Base-by-base conservation (phyloP, 2,329 filamentous ascomycete species). In the Leptographium radiaticola region DNA sequence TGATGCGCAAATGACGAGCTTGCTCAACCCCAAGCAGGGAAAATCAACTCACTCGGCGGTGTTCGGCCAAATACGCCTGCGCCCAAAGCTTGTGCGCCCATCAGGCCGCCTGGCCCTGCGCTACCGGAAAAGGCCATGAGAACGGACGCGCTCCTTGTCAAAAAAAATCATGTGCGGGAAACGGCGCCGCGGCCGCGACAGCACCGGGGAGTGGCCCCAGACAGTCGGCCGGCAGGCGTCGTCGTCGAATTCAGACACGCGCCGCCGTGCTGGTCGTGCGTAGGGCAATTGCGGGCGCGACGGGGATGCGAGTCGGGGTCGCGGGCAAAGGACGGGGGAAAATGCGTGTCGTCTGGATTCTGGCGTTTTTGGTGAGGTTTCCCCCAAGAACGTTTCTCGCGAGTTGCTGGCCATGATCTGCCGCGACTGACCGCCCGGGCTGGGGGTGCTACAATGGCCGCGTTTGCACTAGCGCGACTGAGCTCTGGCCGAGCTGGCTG, bases 91-190 rank as follows among this genome's bases (percentile, higher is more conserved):
- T 16, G 45, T 16, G 45, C 44, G 7, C 43, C 53, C 12, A 39
- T 36, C 51, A 53, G 36, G 49, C 43, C 51, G 16, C 51, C 45
- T 30, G 56, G 40, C 49, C 36, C 49, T n/a, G 53, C 49, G 44
- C 55, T 53, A 46, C 57, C 53, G 39, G 52, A 47, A 31, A 56
- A 58, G 31, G 48, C 53, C 53, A 50, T 58, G 20, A 40, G 51
- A 13, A 11, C 25, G 20, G 43, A 56, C 55, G 57, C 53, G 55
- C 51, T 52, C 45, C 15, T 53, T 48, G 10, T 18, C 49, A 39
- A 50, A 25, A 53, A 58, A 42, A 30, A 42, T 34, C 20, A 46
- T 15, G 33, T 15, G 40, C 31, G 20, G 43, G 42, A 16, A 31
- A 4, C n/a, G 39, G 16, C 31, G 42, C 31, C 40, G 40, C 50